Evolutionary conservation across 2,329 filamentous ascomycete genomes (phyloP), one percentile per base, ranked within the genome.

Genomic region (Lasiodiplodia gonubiensis): DNA sequence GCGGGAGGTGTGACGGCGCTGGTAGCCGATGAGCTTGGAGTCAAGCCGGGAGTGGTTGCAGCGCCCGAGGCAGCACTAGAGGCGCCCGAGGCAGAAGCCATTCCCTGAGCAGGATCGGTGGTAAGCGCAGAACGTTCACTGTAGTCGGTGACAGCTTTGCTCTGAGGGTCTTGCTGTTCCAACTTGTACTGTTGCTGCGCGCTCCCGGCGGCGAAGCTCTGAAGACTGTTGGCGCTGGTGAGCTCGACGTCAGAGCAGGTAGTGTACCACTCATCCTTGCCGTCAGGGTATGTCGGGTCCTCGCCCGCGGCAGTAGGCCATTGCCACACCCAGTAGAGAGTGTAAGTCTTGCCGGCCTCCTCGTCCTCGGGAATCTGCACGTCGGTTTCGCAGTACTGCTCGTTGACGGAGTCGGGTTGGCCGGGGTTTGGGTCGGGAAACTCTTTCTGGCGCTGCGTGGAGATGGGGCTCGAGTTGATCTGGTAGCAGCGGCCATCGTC

Each of bases 401-500:
- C 74, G 23, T 73, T 72, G 46, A 68, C 75, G 5, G 75, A 49
- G 21, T n/a, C 46, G n/a, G 65, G 49, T 69, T 83, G 81, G 30
- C 86, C 87, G 77, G 84, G 84, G 35, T 84, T 76, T 60, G 83
- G 79, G 68, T 88, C 85, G 1, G 86, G 83, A 71, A 87, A 86
- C 67, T 87, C 74, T 25, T 81, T 71, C 71, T 87, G 85, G 67
- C 93, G 91, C 67, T 84, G 72, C 16, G 76, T 73, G 5, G 89
- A 89, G 69, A 93, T 88, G 14, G 61, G 75, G 2, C 82, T 81
- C n/a, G 72, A 72, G 77, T 93, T 94, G 74, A 88, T 79, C 81
- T 98, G 91, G 77, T 93, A 93, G 83, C 95, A 99, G 74, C 92
- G 90, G 30, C 91, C 91, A 73, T 99, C 95, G 74, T 98, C 95